phyloP scores from a whole-genome alignment of 306 rosid genomes.

The Cucurbita moschata region DNA sequence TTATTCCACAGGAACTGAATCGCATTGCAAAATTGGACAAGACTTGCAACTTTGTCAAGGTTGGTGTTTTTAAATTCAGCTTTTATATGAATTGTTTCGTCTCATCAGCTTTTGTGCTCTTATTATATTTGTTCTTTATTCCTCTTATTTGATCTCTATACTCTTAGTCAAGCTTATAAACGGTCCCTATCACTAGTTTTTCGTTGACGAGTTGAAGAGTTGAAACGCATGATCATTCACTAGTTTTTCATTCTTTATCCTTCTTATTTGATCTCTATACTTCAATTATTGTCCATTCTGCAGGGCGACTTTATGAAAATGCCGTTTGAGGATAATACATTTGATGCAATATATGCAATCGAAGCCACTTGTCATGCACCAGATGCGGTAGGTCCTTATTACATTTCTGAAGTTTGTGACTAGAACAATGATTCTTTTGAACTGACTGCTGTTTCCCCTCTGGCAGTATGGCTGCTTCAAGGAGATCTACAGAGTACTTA shows the following conservation, averaged over 20 bases:
- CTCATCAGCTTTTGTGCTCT: background rate
- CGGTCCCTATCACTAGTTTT: background rate
- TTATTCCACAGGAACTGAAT: conserved; percentile 47
- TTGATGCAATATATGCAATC: conserved; percentile 91
- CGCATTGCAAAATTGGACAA: conserved; percentile 47
- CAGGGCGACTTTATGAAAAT: conserved; percentile 97
- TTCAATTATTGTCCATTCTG: conserved; percentile 9
- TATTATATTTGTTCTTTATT: background rate
- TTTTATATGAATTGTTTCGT: background rate
- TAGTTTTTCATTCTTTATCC: background rate
- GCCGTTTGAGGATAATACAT: conserved; percentile 65
- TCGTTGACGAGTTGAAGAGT: background rate
- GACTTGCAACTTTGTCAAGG: conserved; percentile 70
- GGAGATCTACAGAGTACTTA: conserved; percentile 78
- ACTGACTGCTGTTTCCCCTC: background rate
- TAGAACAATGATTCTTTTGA: background rate
- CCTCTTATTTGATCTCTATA: background rate
- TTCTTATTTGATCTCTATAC: background rate
- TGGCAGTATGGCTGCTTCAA: conserved; percentile 73
- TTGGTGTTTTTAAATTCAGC: conserved; percentile 11
- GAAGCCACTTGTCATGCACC: conserved; percentile 99
- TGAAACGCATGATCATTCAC: background rate
- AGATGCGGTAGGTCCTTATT: conserved; percentile 46
- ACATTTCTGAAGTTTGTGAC: background rate
- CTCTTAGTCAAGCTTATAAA: background rate